Conservation (phyloP, 176 grass and related monocot species). For the Oryza australiensis region DNA sequence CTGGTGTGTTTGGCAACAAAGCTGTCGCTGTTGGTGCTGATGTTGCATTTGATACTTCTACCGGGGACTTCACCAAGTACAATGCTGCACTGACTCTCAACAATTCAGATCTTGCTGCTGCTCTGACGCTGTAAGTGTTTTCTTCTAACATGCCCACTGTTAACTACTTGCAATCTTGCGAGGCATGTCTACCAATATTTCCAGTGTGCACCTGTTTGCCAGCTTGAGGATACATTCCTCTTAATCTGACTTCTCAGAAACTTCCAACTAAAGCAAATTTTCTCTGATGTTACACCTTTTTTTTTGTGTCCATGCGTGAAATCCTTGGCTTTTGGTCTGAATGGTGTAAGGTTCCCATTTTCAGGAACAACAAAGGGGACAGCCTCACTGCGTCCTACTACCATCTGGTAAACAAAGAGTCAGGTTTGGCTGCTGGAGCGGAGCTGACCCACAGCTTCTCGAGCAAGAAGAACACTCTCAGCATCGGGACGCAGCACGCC, state of each 20-base stretch:
- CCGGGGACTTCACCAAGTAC: slow-evolving; percentile 58
- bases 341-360: not conserved
- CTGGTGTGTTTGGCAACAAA: slow-evolving; percentile 59
- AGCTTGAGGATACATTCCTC: not conserved
- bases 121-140: slow-evolving; percentile 65
- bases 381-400: slow-evolving; percentile 52
- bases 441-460: slow-evolving; percentile 62
- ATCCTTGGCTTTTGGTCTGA: not conserved
- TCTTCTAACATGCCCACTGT: not conserved
- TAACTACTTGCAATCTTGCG: not conserved
- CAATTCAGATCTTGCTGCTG: slow-evolving; percentile 47
- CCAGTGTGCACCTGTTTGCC: not conserved
- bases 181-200: not conserved
- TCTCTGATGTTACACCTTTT: not conserved
- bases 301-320: not conserved
- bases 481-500: slow-evolving; percentile 50
- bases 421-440: slow-evolving; percentile 43
- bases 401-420: slow-evolving; percentile 39
- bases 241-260: not conserved
- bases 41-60: slow-evolving; percentile 61
- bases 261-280: not conserved
- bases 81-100: slow-evolving; percentile 60
- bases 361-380: slow-evolving; percentile 72
- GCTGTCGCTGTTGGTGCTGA: slow-evolving; percentile 65
- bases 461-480: slow-evolving; percentile 46